Conservation (phyloP, 2,329 filamentous ascomycete genomes). For the Phialocephala subalpina region DNA sequence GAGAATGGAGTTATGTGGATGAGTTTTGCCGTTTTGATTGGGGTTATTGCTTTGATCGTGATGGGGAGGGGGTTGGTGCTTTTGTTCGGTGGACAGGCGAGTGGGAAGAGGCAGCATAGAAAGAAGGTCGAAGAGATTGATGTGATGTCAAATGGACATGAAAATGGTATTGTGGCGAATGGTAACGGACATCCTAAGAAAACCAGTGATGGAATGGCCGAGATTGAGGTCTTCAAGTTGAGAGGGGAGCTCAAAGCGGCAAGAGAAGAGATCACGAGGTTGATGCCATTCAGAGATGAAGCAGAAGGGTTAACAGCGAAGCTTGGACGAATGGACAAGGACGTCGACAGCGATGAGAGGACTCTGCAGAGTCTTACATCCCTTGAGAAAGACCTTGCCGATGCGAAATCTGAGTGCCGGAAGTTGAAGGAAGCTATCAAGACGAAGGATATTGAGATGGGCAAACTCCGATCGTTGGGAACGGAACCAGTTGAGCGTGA, state of each 20-base stretch:
- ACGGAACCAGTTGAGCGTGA: neutral
- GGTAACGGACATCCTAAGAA: neutral
- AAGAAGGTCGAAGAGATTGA: neutral
- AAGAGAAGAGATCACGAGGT: slow-evolving; percentile 1
- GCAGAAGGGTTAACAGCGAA: neutral
- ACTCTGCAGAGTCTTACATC: neutral
- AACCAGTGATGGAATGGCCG: neutral
- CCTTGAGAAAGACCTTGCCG: neutral
- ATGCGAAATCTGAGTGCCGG: neutral
- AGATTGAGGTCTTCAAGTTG: neutral
- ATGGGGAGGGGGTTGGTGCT: neutral
- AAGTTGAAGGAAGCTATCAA: neutral
- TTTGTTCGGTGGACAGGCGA: neutral
- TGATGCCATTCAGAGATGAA: slow-evolving; percentile 2
- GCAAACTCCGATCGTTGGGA: neutral
- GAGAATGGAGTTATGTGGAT: neutral
- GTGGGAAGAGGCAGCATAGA: neutral
- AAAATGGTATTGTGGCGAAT: neutral
- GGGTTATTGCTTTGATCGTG: neutral
- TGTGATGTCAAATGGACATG: neutral
- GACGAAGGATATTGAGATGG: neutral
- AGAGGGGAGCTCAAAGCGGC: neutral
- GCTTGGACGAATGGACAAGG: neutral
- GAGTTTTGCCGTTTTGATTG: neutral
- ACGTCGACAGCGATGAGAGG: neutral